phyloP scores from a whole-genome alignment of 2,329 filamentous ascomycete genomes.

The Aureobasidium sp. region DNA sequence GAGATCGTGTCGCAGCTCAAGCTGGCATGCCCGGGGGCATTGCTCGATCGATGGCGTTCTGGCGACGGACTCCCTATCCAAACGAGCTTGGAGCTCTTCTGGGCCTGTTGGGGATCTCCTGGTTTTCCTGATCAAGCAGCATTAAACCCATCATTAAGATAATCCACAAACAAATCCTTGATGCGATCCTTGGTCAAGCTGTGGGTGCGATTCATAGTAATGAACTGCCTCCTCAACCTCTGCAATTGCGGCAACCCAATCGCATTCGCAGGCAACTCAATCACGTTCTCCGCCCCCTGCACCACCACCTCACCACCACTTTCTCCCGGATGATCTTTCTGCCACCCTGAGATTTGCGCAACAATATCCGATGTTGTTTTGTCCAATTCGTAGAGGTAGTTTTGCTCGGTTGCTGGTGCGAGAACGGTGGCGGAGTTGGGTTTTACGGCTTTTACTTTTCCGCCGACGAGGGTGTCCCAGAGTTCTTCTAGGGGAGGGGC shows the following conservation, averaged over 20 bases:
- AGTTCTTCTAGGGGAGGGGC: conserved; percentile 58
- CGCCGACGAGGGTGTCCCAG: conserved; percentile 64
- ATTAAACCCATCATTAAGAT: conserved; percentile 32
- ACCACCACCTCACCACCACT: conserved; percentile 44
- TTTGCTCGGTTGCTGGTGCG: conserved; percentile 53
- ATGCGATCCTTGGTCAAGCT: conserved; percentile 31
- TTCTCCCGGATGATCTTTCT: conserved; percentile 55
- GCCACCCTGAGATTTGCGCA: conserved; percentile 58
- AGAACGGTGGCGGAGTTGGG: conserved; percentile 69
- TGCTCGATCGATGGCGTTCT: background rate
- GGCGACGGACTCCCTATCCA: background rate
- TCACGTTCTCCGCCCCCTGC: conserved; percentile 43
- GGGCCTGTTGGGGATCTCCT: background rate
- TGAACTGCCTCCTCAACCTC: conserved; percentile 67
- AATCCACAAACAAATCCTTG: conserved; percentile 32
- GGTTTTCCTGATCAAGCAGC: background rate
- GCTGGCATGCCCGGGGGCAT: background rate
- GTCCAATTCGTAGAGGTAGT: conserved; percentile 75
- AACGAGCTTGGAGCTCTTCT: background rate
- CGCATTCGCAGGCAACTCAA: conserved; percentile 59
- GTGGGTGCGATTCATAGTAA: conserved; percentile 64
- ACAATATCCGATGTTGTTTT: conserved; percentile 70
- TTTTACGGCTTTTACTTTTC: conserved; percentile 56
- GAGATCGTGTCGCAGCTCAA: background rate
- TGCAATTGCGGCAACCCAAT: conserved; percentile 65